Evolutionary conservation across 2,329 filamentous ascomycete genomes (phyloP).

Genomic region (Paraconiothyrium brasiliense): DNA sequence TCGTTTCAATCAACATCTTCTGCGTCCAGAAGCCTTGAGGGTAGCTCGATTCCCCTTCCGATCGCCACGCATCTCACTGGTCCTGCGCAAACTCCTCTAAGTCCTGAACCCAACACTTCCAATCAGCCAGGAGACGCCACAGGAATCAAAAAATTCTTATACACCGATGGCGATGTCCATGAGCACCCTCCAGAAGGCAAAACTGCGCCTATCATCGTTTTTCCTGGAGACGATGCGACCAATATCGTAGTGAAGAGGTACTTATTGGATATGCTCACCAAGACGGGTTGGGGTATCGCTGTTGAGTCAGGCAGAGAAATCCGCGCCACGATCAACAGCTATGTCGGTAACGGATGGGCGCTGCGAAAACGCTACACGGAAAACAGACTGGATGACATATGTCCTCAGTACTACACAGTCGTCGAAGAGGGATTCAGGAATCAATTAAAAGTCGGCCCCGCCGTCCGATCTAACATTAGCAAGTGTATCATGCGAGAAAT

Average conservation of each 20-base stretch:
- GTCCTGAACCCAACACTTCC: not conserved
- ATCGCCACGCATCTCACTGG: not conserved
- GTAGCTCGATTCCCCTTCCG: not conserved
- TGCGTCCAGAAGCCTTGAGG: not conserved
- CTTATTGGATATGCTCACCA: constrained; percentile 1
- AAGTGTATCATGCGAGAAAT: constrained; percentile 7
- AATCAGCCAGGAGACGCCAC: not conserved
- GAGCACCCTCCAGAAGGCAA: constrained; percentile 1
- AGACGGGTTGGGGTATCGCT: constrained; percentile 6
- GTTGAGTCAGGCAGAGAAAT: constrained; percentile 3
- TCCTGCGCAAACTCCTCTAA: not conserved
- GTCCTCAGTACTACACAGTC: not conserved
- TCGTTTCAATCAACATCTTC: not conserved
- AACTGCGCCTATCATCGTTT: not conserved
- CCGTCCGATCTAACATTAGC: not conserved
- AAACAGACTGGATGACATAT: not conserved
- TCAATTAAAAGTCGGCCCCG: not conserved
- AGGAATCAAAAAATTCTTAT: not conserved
- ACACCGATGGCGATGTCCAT: constrained; percentile 1
- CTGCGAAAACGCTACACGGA: not conserved
- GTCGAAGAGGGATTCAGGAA: not conserved
- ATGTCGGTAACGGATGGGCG: constrained; percentile 7
- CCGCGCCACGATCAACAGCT: constrained; percentile 8
- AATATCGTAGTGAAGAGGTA: not conserved
- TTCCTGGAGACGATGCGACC: not conserved